A percentile compares a stretch with the other conserved stretches of the same genome.
These are phyloP conservation scores for Solanum aculeatissimum DNA, from an alignment of 305 asterid species.

Conservation along the genomic window DNA sequence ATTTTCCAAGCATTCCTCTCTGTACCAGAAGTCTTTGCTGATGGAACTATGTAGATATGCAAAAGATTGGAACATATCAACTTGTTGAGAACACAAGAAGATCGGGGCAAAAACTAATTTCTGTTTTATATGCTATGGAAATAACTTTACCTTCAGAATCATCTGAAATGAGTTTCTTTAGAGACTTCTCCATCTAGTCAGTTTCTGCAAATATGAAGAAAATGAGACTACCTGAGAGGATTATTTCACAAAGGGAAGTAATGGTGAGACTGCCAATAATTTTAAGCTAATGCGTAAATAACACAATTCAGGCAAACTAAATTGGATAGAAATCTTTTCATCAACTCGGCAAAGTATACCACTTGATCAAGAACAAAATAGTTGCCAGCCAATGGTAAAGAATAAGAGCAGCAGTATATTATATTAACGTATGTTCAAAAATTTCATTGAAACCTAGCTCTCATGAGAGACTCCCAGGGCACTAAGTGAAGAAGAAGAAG, in stretches of 20 bases:
- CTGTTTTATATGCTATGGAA: neutral
- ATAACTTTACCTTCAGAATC: neutral
- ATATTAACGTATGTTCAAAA: neutral
- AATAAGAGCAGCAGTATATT: neutral
- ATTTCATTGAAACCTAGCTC: neutral
- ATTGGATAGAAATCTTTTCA: neutral
- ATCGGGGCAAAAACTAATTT: neutral
- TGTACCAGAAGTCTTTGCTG: constrained; percentile 16
- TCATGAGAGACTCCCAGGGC: neutral
- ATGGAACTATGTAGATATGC: constrained; percentile 3
- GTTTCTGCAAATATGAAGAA: neutral
- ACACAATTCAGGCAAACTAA: neutral
- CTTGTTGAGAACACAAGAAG: neutral
- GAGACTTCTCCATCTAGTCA: neutral
- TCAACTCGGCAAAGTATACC: neutral
- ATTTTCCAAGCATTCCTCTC: constrained; percentile 49
- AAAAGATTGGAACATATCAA: neutral
- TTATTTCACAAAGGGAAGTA: neutral
- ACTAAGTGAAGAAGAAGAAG: neutral
- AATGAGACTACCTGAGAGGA: neutral
- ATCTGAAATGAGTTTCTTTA: neutral
- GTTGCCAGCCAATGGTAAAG: neutral
- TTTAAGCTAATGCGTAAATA: neutral
- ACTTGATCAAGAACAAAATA: neutral
- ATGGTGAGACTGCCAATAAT: neutral